Evolutionary conservation across 371 early-diverging fungal genomes (phyloP), one percentile per base, ranked within the genome.

Genomic region (Apophysomyces variabilis): DNA sequence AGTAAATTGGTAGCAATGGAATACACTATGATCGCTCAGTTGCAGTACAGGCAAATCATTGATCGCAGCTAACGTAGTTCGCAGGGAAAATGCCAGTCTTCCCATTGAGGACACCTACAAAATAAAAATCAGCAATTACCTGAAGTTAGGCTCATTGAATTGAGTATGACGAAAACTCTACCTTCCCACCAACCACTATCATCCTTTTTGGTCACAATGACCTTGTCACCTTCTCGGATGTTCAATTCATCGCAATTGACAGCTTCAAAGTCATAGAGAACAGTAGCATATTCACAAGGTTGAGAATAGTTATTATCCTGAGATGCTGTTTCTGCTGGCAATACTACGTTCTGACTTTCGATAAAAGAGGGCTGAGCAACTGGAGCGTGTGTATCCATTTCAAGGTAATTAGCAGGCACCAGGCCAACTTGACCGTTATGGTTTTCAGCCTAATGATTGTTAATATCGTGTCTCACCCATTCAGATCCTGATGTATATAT

Each of bases 111-210:
- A 77, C 79, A 16, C 92, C 92, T 84, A 75, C 32, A 61, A 38
- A 59, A 9, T 14, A 38, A 12, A 64, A 56, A 13, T 21, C 41
- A 12, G 14, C 13, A 32, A n/a, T 18, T 43, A n/a, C 37, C 66
- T 61, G 57, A 57, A 16, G 38, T 56, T 56, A 7, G 18, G 44
- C 26, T 62, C 32, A 36, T 26, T 38, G 9, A 50, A 18, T 14
- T 37, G 3, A 50, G 56, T n/a, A 69, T 36, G 16, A 59, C 35
- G 56, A 36, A 50, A 16, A 26, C 9, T 11, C 63, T 77, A 83
- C 90, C 92, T 78, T 89, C 85, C 86, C 90, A 86, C 94, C 94
- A 93, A 0, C 92, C 93, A 16, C 86, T 86, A 37, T 86, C 89
- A 65, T 87, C 90, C 66, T 86, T 76, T 47, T 80, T 80, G 8